phyloP scores from a whole-genome alignment of 140 eudicot genomes.

The Senecio squalidus region DNA sequence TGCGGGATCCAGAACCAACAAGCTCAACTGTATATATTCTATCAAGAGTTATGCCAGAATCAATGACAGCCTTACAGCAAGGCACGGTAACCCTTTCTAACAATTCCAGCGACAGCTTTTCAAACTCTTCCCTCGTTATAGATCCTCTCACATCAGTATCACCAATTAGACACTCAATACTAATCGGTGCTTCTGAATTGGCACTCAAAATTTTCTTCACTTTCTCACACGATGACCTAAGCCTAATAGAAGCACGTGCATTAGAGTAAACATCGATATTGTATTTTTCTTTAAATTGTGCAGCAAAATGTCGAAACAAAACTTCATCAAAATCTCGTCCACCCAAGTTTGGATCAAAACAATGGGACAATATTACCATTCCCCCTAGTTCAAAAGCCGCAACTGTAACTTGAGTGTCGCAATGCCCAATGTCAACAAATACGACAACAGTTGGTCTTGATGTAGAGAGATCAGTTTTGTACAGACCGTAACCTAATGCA shows the following conservation, averaged over 20 bases:
- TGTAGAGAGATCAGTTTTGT: too few relatives aligned
- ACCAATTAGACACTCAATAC: conserved; percentile 83
- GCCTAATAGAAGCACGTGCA: conserved; percentile 61
- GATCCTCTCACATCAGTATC: conserved; percentile 78
- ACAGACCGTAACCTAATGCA: too few relatives aligned
- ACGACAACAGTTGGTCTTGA: too few relatives aligned
- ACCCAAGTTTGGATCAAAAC: conserved; percentile 67
- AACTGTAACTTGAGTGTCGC: conserved; percentile 85
- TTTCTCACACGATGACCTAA: conserved; percentile 76
- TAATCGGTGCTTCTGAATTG: conserved; percentile 77
- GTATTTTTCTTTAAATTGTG: conserved; percentile 45
- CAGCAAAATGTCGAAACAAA: conserved; percentile 55
- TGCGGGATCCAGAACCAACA: conserved; percentile 89
- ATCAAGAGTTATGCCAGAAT: conserved; percentile 43
- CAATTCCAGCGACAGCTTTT: conserved; percentile 47
- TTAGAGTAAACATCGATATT: conserved; percentile 53
- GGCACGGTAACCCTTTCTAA: conserved; percentile 54
- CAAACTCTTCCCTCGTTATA: conserved; percentile 79
- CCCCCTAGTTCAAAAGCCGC: conserved; percentile 55
- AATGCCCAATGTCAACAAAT: too few relatives aligned
- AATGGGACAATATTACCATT: conserved; percentile 66
- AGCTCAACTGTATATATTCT: conserved; percentile 71
- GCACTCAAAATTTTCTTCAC: conserved; percentile 87
- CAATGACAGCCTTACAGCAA: conserved; percentile 49
- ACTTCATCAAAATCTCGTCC: conserved; percentile 91